These are phyloP conservation scores for Ogataea pini DNA, from an alignment of 805 yeast genomes.

Conservation along the genomic window DNA sequence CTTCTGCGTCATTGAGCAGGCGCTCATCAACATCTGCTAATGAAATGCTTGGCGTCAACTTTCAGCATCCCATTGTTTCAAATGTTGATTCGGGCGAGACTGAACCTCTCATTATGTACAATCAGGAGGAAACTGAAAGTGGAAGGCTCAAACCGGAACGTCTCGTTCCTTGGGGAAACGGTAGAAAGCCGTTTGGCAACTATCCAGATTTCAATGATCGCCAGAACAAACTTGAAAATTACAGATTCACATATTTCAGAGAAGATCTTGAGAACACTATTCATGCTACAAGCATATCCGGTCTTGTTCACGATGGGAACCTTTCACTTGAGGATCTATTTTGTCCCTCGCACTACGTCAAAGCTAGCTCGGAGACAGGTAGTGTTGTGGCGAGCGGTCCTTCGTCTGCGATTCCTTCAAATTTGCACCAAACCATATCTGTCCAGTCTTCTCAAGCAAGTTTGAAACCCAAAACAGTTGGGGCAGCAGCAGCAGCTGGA, in stretches of 20 bases:
- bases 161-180: constrained; percentile 71
- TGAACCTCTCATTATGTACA: constrained; percentile 30
- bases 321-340: constrained; percentile 65
- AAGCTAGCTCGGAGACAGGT: constrained; percentile 6
- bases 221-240: constrained; percentile 43
- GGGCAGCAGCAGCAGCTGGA: neutral
- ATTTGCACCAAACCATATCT: constrained; percentile 5
- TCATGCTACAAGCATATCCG: constrained; percentile 86
- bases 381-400: constrained; percentile 7
- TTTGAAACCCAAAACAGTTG: constrained; percentile 14
- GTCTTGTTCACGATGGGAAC: constrained; percentile 57
- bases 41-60: constrained; percentile 37
- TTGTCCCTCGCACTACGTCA: constrained; percentile 42
- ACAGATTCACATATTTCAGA: constrained; percentile 88
- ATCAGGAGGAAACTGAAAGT: constrained; percentile 57
- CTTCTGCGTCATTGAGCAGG: constrained; percentile 30
- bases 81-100: constrained; percentile 32
- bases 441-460: constrained; percentile 19
- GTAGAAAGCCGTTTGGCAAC: constrained; percentile 22
- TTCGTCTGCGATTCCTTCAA: constrained; percentile 1
- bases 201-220: constrained; percentile 20
- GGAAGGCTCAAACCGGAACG: constrained; percentile 78
- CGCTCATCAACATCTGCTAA: constrained; percentile 19
- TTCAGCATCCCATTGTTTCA: constrained; percentile 39
- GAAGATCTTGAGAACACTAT: constrained; percentile 88